Evolutionary conservation across 768 basidiomycete species (phyloP).

Genomic region (Lenzites betulinus): DNA sequence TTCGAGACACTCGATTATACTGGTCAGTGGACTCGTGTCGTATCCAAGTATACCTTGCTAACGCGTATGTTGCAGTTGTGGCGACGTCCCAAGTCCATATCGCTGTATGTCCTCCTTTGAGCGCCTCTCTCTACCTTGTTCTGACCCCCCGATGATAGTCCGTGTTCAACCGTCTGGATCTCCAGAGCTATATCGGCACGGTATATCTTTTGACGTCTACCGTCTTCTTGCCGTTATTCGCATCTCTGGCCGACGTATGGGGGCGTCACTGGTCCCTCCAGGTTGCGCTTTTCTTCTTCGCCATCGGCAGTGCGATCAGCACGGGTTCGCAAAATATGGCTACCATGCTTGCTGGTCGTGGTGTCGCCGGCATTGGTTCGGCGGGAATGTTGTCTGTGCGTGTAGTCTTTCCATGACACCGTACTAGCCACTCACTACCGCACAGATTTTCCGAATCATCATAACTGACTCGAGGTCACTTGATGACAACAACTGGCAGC

Average conservation of each 20-base stretch:
- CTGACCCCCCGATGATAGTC: slow-evolving; percentile 27
- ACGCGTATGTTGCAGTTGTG: slow-evolving; percentile 32
- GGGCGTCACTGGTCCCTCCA: slow-evolving; percentile 52
- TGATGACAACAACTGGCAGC: slow-evolving; percentile 45
- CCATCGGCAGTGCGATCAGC: slow-evolving; percentile 48
- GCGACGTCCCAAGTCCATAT: slow-evolving; percentile 55
- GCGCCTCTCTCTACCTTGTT: not conserved
- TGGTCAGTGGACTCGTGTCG: slow-evolving; percentile 20
- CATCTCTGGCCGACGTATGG: slow-evolving; percentile 50
- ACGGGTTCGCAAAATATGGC: slow-evolving; percentile 49
- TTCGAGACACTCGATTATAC: slow-evolving; percentile 45
- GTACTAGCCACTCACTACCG: slow-evolving; percentile 14
- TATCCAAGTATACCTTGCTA: too few species aligned
- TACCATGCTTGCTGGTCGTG: slow-evolving; percentile 48
- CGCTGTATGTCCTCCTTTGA: slow-evolving; percentile 38
- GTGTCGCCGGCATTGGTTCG: slow-evolving; percentile 51
- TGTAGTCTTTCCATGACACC: not conserved
- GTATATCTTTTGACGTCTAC: slow-evolving; percentile 52
- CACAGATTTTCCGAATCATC: slow-evolving; percentile 45
- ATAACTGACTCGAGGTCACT: slow-evolving; percentile 46
- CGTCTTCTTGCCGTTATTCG: slow-evolving; percentile 54
- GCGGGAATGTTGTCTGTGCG: slow-evolving; percentile 43
- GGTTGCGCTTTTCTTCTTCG: slow-evolving; percentile 45
- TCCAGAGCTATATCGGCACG: slow-evolving; percentile 52
- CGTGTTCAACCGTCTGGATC: slow-evolving; percentile 35